Evolutionary conservation across 164 flowering plant genomes (phyloP).

Genomic region (Stephania japonica): DNA sequence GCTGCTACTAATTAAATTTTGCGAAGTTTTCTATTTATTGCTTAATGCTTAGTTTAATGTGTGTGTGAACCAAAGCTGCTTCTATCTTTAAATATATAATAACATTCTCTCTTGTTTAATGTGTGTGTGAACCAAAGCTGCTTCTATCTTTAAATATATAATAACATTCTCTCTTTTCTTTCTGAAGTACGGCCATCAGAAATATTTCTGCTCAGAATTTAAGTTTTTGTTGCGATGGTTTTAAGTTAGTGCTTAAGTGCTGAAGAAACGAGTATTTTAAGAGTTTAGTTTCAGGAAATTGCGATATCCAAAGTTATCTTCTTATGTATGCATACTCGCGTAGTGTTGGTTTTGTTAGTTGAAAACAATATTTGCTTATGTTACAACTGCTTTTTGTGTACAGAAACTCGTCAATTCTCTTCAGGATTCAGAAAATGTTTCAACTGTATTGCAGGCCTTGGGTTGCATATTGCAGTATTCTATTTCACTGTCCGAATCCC

Average conservation of each 20-base stretch:
- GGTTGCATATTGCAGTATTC: slow-evolving; percentile 75
- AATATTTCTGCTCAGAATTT: neutral
- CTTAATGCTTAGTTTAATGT: neutral
- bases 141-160: too few species aligned
- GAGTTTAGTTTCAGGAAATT: neutral
- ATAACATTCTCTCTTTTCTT: neutral
- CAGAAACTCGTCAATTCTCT: slow-evolving; percentile 76
- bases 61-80: neutral
- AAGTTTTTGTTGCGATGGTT: neutral
- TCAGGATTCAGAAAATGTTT: slow-evolving; percentile 36
- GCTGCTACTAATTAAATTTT: neutral
- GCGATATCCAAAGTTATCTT: neutral
- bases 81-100: too few species aligned
- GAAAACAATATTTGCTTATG: slow-evolving; percentile 2
- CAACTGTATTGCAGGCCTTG: slow-evolving; percentile 81
- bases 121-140: neutral
- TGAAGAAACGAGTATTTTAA: too few species aligned
- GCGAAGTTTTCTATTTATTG: too few species aligned
- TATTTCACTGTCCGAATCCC: slow-evolving; percentile 39
- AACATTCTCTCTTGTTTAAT: neutral
- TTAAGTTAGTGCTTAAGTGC: too few species aligned
- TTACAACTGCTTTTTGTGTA: slow-evolving; percentile 1
- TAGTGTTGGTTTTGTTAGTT: neutral
- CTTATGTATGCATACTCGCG: neutral
- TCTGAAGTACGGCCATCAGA: neutral